phyloP scores from a whole-genome alignment of 2,329 filamentous ascomycete genomes.

The Aureobasidium melanogenum region DNA sequence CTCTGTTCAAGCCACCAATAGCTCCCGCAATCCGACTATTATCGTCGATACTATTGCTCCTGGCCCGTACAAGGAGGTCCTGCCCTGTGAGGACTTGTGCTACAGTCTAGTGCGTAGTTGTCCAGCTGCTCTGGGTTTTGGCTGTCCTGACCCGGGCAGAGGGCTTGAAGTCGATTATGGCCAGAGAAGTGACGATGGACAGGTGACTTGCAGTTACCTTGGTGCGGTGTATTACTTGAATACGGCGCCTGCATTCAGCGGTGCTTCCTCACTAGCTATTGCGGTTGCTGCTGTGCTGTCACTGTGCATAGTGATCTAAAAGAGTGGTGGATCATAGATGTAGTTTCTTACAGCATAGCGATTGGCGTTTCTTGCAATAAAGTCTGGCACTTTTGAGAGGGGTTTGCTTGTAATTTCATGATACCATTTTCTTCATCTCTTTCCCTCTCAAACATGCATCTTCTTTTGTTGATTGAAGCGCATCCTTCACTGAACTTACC shows the following conservation, averaged over 20 bases:
- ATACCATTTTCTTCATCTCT: background rate
- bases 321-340: no score
- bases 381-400: background rate
- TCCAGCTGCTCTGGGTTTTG: slow-evolving; percentile 65
- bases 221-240: slow-evolving; percentile 28
- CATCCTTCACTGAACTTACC: no score
- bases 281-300: background rate
- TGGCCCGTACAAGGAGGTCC: slow-evolving; percentile 86
- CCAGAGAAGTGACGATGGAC: slow-evolving; percentile 17
- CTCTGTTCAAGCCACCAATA: slow-evolving; percentile 24
- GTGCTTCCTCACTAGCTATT: background rate
- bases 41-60: slow-evolving; percentile 67
- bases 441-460: background rate
- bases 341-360: background rate
- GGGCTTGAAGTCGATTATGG: slow-evolving; percentile 47
- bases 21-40: slow-evolving; percentile 30
- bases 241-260: slow-evolving; percentile 8
- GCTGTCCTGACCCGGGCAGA: slow-evolving; percentile 52
- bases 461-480: no score
- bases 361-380: background rate
- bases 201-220: slow-evolving; percentile 27
- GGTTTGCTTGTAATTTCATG: background rate
- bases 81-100: slow-evolving; percentile 83
- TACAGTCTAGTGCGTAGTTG: slow-evolving; percentile 79
- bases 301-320: background rate